Evolutionary conservation across 345 rosid species (phyloP), one percentile per base, ranked within the genome.

Genomic region (Brassica carinata): DNA sequence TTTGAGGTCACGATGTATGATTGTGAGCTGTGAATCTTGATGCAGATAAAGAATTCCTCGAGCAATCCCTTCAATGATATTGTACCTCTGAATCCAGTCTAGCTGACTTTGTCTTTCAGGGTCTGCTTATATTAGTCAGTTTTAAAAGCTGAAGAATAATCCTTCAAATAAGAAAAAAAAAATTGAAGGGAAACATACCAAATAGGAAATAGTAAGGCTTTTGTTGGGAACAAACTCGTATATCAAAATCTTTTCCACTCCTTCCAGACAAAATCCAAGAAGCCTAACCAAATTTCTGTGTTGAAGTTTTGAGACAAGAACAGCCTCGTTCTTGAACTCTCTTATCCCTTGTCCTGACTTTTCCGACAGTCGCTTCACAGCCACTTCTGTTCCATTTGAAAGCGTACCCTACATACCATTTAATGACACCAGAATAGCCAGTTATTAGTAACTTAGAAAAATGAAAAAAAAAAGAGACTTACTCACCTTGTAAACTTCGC

Each of bases 401-500:
- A 86, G 2, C 43, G 9, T 70, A 34, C 87, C 87, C 84, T 86
- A 17, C 29, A 13, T 8, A 65, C 48, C 40, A 75, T 26, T 62
- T 14, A 4, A 69, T 64, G 6, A 8, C 13, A 80, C 27, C 26
- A 63, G 38, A 65, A 34, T 29, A 0, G 3, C 45, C 1, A 0
- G 9, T 69, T 51, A 38, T 65, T 29, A 17, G 18, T 14, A 53
- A 18, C 76, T 29, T 18, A 40, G 34, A 55, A 55, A 17, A 38
- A 4, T 18, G 5, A 34, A 63, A 62, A 63, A 64, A 27, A 29
- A 29, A 29, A 3, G 9, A 70, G 18, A 53, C 5, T 1, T 70
- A 1, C 4, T 38, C 79, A 89, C 94, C 90, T 85, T 86, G 84
- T 83, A 91, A 78, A 92, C 96, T 9, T 68, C 85, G 1, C 94